Evolutionary conservation across 768 basidiomycete genomes (phyloP), one percentile per base, ranked within the genome.

Genomic region (Coprinopsis sp.): DNA sequence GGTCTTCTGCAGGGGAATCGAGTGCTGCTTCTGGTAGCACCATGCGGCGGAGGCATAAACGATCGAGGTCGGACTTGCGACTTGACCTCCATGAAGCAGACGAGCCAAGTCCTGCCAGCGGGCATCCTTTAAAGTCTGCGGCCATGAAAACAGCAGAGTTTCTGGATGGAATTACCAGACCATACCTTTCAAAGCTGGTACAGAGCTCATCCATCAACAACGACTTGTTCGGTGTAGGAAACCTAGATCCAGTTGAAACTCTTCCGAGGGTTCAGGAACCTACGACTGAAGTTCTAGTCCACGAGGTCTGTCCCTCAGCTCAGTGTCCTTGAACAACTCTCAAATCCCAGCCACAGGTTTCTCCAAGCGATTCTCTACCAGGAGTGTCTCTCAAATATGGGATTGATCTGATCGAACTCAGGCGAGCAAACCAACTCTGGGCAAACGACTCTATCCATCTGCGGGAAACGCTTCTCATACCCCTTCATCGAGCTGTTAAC

Each of bases 371-470:
- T 61, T 87, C 94, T 8, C 68, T 97, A 24, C 79, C 91, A 13
- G 86, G 91, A 22, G 84, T 98, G 11, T 82, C 95, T 0, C 71
- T 98, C 39, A 90, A 84, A 56, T 96, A 97, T 62, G 91, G 90
- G 2, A 84, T 95, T 44, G 77, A 84, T 14, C 71, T 96, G 44
- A 77, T 89, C 22, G 84, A 87, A 12, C 76, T 99, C 11, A 84
- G 94, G 38, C 76, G 82, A 54, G 83, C 84, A 38, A 99, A 99
- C 64, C 90, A 93, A 53, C 71, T 99, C 6, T 99, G 96, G 96
- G 64, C 91, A 5, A 86, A 89, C 6, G 96, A 98, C 61, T 77
- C 91, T 1, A 87, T 99, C 37, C 91, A 95, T 65, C 76, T 93
- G 27, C 86, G 94, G 23, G 81, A 82, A 37, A 72, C 80, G 5